phyloP scores from a whole-genome alignment of 140 eudicot genomes.

The Cichorium intybus region DNA sequence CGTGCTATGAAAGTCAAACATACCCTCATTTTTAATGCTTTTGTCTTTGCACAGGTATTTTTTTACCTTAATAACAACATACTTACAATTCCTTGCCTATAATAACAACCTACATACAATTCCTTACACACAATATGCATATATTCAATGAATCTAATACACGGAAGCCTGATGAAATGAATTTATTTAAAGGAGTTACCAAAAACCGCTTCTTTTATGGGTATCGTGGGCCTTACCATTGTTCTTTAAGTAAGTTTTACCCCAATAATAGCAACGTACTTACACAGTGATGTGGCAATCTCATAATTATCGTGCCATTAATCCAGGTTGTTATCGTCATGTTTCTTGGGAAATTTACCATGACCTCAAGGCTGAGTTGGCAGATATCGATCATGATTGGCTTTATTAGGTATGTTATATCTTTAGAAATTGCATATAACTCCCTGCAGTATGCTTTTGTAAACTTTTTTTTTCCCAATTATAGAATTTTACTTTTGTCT shows the following conservation, averaged over 20 bases:
- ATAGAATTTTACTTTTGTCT: too few relatives aligned
- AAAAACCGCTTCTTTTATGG: slow-evolving; percentile 71
- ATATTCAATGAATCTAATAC: slow-evolving; percentile 86
- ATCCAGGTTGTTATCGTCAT: slow-evolving; percentile 56
- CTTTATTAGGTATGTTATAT: slow-evolving; percentile 47
- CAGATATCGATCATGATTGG: slow-evolving; percentile 65
- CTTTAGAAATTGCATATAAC: neutral
- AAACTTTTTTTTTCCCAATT: too few relatives aligned
- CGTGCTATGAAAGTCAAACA: slow-evolving; percentile 76
- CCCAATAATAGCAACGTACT: neutral
- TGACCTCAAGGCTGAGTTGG: slow-evolving; percentile 80
- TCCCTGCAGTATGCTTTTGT: too few relatives aligned
- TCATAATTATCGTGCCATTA: neutral
- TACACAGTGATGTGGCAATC: neutral
- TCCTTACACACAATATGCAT: slow-evolving; percentile 24
- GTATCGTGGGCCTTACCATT: slow-evolving; percentile 58
- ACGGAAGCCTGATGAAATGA: slow-evolving; percentile 80
- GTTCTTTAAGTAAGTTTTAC: slow-evolving; percentile 60
- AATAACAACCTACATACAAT: too few relatives aligned
- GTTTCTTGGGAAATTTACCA: slow-evolving; percentile 75
- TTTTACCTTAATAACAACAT: neutral
- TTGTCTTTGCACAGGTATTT: slow-evolving; percentile 71
- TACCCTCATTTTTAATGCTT: slow-evolving; percentile 78
- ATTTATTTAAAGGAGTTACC: slow-evolving; percentile 75
- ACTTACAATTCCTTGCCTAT: too few relatives aligned